Evolutionary conservation across 2,329 filamentous ascomycete genomes (phyloP), one percentile per base, ranked within the genome.

Genomic region (Chaetomiaceae sp.): DNA sequence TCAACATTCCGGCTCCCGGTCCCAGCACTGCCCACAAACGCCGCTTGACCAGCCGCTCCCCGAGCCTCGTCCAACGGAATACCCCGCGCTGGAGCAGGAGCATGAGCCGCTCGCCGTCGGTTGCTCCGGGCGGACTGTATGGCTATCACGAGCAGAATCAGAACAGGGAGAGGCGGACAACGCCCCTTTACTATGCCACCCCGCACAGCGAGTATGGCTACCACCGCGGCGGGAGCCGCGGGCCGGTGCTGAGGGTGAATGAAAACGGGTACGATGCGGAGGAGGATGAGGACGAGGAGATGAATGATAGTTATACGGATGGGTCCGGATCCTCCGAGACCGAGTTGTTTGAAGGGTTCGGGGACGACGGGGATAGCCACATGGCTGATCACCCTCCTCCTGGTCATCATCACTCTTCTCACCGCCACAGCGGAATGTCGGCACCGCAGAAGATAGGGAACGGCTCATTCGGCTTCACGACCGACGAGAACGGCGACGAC

Each of bases 111-210:
- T 69, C 66, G 19, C 67, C 68, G 4, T 68, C 67, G 25, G 58
- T 67, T 1, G 59, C 60, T 4, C 64, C 63, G 1, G 54, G 80
- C 69, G 51, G 76, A 70, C 44, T 80, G 70, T 62, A 72, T 38
- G 56, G 44, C 19, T 51, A 54, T 37, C 53, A 68, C 4, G 65
- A 65, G 6, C 69, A 73, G 61, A 63, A 54, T 60, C 63, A 66
- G 48, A 67, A 67, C 2, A 49, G 66, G 62, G 64, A 53, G 61
- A 63, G 66, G 49, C 68, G 76, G 29, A 68, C 68, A 12, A 82
- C 79, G 0, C 86, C 85, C 0, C 83, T 83, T 59, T 84, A 83
- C n/a, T 91, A 91, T 63, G 85, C 86, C 3, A 91, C 88, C 0
- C 88, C 88, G 0, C 77, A 85, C 64, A 90, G 86, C 63, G 85